Percentiles rank a stretch among this genome's conserved stretches.
Conservation (phyloP, 2,329 filamentous ascomycete species). For the Myriosclerotinia duriaeana region DNA sequence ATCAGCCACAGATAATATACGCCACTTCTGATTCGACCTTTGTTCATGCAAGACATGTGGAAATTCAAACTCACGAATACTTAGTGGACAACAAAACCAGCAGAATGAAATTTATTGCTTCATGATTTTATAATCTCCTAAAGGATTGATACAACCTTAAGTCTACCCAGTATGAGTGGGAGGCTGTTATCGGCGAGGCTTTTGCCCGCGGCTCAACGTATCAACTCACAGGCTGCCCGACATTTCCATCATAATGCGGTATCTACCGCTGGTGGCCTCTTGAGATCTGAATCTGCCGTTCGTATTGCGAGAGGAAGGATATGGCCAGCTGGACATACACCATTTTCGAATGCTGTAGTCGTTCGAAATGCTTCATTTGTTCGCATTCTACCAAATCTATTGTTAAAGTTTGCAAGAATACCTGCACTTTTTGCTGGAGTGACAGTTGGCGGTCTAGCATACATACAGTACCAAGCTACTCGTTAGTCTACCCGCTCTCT, state of each 20-base stretch:
- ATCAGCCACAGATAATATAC: constrained; percentile 26
- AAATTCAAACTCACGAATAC: constrained; percentile 6
- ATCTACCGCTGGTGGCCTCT: constrained; percentile 66
- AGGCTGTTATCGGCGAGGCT: constrained; percentile 73
- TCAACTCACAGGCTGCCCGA: constrained; percentile 55
- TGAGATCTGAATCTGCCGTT: constrained; percentile 63
- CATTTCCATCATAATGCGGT: constrained; percentile 58
- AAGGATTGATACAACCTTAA: constrained; percentile 25
- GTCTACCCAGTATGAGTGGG: constrained; percentile 40
- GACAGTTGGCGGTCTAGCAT: constrained; percentile 82
- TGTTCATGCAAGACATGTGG: constrained; percentile 21
- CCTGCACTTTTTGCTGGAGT: constrained; percentile 91
- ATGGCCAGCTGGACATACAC: constrained; percentile 75
- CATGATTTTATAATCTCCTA: constrained; percentile 17
- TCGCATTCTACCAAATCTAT: constrained; percentile 75
- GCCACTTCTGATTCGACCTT: constrained; percentile 27
- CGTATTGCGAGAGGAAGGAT: constrained; percentile 61
- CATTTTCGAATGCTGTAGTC: constrained; percentile 76
- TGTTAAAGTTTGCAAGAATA: constrained; percentile 83
- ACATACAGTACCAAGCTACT: constrained; percentile 92
- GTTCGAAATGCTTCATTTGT: constrained; percentile 64
- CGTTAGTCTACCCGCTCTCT: constrained; percentile 53
- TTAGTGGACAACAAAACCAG: constrained; percentile 23
- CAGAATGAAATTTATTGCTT: constrained; percentile 17
- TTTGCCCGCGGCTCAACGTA: constrained; percentile 64